phyloP scores from a whole-genome alignment of 1,284 basidiomycete genomes.

The Rhodotorula sp. region DNA sequence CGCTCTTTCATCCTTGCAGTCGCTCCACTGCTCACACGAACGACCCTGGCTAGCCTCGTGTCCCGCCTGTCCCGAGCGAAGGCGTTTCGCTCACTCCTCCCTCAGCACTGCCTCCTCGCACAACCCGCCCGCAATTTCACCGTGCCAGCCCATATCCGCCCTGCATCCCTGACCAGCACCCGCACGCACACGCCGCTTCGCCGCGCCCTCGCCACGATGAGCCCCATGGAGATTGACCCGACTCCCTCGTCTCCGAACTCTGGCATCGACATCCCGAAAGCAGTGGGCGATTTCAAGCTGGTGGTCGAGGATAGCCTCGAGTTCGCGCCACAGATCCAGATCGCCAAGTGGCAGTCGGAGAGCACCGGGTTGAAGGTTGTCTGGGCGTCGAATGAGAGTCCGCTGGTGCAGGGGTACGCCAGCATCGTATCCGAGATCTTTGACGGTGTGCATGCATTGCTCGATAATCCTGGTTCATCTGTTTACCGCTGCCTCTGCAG shows the following conservation, averaged over 20 bases:
- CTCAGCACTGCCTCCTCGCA: background rate
- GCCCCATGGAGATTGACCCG: slow-evolving; percentile 7
- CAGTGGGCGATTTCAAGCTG: slow-evolving; percentile 35
- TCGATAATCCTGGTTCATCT: background rate
- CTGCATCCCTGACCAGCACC: too few relatives aligned
- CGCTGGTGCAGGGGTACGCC: slow-evolving; percentile 90
- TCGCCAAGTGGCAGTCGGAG: slow-evolving; percentile 42
- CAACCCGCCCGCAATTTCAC: too few relatives aligned
- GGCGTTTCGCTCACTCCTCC: background rate
- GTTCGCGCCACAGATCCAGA: slow-evolving; percentile 25
- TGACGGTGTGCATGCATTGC: slow-evolving; percentile 37
- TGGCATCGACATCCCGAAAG: slow-evolving; percentile 1
- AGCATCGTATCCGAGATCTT: slow-evolving; percentile 82
- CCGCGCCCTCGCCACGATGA: background rate
- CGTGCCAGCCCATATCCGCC: too few relatives aligned
- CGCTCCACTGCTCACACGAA: too few relatives aligned
- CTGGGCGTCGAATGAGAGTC: slow-evolving; percentile 52
- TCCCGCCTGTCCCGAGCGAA: slow-evolving; percentile 2
- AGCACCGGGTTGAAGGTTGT: slow-evolving; percentile 51
- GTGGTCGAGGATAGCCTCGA: slow-evolving; percentile 32
- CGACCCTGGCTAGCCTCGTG: slow-evolving; percentile 12
- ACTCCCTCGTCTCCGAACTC: background rate
- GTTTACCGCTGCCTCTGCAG: background rate
- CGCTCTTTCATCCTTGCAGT: background rate
- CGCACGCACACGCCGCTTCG: background rate